A percentile compares a stretch with the other conserved stretches of the same genome.
Conservation (phyloP, 768 basidiomycete genomes). For the Leccinum uliginosum region DNA sequence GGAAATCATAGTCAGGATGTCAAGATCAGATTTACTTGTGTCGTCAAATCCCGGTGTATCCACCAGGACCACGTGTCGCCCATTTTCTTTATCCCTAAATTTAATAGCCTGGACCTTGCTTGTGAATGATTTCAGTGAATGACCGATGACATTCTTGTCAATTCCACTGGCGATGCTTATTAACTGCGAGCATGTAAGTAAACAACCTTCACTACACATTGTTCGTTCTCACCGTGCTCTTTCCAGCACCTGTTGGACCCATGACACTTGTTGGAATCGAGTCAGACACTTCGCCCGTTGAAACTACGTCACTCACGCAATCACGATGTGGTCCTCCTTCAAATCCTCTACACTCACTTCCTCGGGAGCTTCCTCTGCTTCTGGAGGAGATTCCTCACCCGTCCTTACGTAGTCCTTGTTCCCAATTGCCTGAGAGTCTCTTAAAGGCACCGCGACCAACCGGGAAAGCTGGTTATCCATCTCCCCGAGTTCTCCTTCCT, state of each 20-base stretch:
- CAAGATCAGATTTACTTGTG: slow-evolving; percentile 13
- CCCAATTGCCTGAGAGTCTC: background rate
- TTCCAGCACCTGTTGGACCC: background rate
- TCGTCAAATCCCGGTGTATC: slow-evolving; percentile 12
- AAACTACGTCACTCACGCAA: background rate
- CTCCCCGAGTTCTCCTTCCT: too few relatives aligned
- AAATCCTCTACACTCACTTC: too few relatives aligned
- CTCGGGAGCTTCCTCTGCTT: too few relatives aligned
- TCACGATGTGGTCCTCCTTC: accelerated
- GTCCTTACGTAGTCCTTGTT: background rate
- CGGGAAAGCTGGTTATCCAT: background rate
- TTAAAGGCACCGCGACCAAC: background rate
- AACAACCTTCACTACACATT: background rate
- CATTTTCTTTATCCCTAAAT: slow-evolving; percentile 1
- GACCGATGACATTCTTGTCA: background rate
- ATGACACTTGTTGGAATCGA: background rate
- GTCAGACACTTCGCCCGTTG: background rate
- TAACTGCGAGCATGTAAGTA: background rate
- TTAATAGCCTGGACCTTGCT: slow-evolving; percentile 3
- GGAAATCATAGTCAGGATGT: slow-evolving; percentile 10
- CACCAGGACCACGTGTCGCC: slow-evolving; percentile 8
- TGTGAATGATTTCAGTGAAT: slow-evolving; percentile 10
- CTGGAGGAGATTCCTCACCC: background rate
- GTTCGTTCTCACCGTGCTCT: background rate
- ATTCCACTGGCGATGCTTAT: background rate